Evolutionary conservation across 2,329 filamentous ascomycete species (phyloP).

Genomic region (Xylaria polymorpha): DNA sequence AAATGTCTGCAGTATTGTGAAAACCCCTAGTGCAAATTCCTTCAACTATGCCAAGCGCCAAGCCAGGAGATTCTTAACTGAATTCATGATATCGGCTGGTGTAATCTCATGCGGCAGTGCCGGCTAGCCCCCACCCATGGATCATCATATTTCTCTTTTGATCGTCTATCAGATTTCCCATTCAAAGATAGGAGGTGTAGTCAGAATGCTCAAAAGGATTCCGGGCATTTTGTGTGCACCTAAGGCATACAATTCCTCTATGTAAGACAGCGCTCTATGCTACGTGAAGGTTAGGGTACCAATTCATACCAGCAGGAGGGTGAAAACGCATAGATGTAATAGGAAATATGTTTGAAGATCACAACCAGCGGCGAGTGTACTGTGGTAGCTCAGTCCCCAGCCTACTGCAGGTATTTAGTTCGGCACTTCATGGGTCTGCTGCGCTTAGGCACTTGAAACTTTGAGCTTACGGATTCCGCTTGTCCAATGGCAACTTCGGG

Average conservation of each 20-base stretch:
- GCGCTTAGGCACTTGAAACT: slow-evolving; percentile 11
- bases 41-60: slow-evolving; percentile 16
- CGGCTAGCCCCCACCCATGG: neutral
- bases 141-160: slow-evolving; percentile 6
- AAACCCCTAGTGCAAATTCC: neutral
- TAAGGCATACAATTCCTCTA: neutral
- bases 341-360: slow-evolving; percentile 4
- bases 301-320: neutral
- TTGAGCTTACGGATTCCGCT: slow-evolving; percentile 19
- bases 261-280: neutral
- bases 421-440: slow-evolving; percentile 21
- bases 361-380: neutral
- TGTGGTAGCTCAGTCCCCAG: neutral
- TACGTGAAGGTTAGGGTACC: neutral
- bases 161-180: slow-evolving; percentile 12
- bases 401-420: neutral
- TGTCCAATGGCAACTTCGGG: slow-evolving; percentile 30
- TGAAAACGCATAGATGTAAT: neutral
- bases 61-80: slow-evolving; percentile 8
- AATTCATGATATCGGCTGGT: neutral
- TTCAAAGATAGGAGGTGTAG: neutral
- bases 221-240: neutral
- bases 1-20: neutral
- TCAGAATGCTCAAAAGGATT: slow-evolving; percentile 5
- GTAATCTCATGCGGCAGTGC: slow-evolving; percentile 15